Evolutionary conservation across 1,139 yeast species (phyloP).

Genomic region (Magnusiomyces ingens): DNA sequence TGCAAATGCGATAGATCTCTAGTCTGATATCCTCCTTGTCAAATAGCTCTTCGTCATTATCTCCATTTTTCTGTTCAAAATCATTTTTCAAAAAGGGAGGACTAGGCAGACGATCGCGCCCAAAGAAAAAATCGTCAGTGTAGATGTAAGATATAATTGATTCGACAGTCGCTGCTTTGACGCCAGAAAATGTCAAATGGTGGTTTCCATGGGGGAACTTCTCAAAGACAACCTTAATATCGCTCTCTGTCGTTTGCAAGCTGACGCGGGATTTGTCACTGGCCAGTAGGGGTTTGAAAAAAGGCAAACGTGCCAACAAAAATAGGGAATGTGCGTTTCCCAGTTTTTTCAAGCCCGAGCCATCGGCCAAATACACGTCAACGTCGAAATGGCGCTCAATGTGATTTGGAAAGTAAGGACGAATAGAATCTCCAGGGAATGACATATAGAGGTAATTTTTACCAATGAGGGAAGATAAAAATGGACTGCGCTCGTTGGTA

Average conservation of each 20-base stretch:
- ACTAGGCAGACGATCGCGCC: not conserved
- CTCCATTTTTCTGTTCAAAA: not conserved
- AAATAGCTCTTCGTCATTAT: not conserved
- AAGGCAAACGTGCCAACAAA: conserved; percentile 1
- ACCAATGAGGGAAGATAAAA: not conserved
- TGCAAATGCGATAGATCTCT: not conserved
- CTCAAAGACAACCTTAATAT: not conserved
- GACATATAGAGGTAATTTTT: not conserved
- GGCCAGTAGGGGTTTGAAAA: not conserved
- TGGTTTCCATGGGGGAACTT: not conserved
- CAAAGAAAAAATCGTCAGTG: conserved; percentile 5
- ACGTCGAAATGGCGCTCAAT: conserved; percentile 3
- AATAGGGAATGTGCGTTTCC: not conserved
- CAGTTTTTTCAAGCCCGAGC: not conserved
- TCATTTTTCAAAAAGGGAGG: not conserved
- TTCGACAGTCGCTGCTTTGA: not conserved
- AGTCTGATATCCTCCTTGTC: not conserved
- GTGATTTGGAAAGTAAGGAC: not conserved
- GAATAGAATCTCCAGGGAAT: not conserved
- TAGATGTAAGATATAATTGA: not conserved
- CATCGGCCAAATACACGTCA: not conserved
- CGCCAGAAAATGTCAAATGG: not conserved
- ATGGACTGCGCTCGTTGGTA: not conserved
- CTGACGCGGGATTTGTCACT: not conserved
- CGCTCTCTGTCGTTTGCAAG: not conserved